Evolutionary conservation across 441 rosid genomes (phyloP).

Genomic region (Euphorbia celastroides): DNA sequence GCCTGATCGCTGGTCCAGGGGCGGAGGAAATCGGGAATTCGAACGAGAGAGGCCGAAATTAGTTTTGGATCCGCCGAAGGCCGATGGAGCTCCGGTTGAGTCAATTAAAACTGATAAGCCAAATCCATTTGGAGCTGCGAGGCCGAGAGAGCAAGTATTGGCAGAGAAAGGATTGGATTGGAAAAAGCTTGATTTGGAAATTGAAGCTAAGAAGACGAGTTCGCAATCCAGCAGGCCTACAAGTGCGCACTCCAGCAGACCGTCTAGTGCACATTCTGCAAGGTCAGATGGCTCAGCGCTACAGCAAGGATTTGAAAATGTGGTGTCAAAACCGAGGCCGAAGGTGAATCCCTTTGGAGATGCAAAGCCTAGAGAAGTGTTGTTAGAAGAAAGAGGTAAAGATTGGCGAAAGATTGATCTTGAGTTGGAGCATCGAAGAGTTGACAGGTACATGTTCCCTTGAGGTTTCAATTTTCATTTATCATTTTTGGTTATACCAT

Average conservation of each 20-base stretch:
- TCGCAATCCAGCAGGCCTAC: conserved; percentile 57
- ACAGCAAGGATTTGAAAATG: conserved; percentile 52
- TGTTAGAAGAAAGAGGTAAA: conserved; percentile 81
- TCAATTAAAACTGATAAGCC: conserved; percentile 52
- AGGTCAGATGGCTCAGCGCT: conserved; percentile 88
- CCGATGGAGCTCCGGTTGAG: conserved; percentile 36
- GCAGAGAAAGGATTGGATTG: conserved; percentile 96
- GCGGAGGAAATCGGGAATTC: conserved; percentile 42
- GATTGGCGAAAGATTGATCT: conserved; percentile 97
- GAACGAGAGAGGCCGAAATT: conserved; percentile 56
- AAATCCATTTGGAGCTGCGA: conserved; percentile 85
- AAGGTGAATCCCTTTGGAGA: conserved; percentile 95
- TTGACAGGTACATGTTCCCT: conserved; percentile 53
- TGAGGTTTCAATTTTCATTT: not conserved
- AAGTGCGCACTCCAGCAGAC: conserved; percentile 87
- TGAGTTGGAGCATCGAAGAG: conserved; percentile 77
- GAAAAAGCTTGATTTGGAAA: conserved; percentile 70
- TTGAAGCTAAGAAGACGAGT: conserved; percentile 60
- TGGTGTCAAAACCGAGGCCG: conserved; percentile 52
- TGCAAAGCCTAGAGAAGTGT: conserved; percentile 91
- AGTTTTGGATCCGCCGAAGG: conserved; percentile 64
- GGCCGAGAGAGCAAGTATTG: conserved; percentile 90
- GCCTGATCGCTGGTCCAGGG: conserved; percentile 65
- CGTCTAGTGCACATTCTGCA: conserved; percentile 85
- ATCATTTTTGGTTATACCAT: conserved; percentile 8